phyloP scores from a whole-genome alignment of 2,329 filamentous ascomycete species.

The Aspergillus ochraceus region DNA sequence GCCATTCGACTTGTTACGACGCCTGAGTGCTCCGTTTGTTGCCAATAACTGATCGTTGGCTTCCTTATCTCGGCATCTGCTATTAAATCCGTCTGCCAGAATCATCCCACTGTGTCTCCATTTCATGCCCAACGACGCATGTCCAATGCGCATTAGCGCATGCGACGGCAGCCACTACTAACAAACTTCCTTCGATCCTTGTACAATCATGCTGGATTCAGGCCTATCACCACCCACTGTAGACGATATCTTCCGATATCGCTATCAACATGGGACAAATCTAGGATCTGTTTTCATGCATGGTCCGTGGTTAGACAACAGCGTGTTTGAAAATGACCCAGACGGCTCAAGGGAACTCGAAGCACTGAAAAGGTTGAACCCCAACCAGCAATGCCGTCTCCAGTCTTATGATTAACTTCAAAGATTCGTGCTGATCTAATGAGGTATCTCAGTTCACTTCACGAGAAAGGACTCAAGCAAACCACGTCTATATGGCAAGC shows the following conservation, averaged over 20 bases:
- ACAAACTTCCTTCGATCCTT: neutral
- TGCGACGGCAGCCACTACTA: neutral
- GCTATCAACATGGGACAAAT: constrained; percentile 61
- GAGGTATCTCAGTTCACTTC: constrained; percentile 37
- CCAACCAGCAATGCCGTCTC: neutral
- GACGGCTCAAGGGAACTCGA: constrained; percentile 52
- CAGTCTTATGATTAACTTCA: neutral
- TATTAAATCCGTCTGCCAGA: neutral
- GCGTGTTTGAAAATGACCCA: constrained; percentile 49
- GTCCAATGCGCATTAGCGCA: neutral
- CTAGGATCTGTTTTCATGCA: constrained; percentile 61
- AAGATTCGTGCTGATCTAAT: neutral
- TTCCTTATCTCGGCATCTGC: neutral
- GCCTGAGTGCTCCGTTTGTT: neutral
- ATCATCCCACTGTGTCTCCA: neutral
- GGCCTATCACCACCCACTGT: constrained; percentile 14
- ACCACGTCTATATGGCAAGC: constrained; percentile 54
- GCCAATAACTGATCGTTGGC: neutral
- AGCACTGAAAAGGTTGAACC: constrained; percentile 45
- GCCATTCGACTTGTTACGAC: neutral
- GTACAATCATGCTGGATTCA: neutral
- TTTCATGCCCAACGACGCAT: neutral
- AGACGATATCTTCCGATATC: constrained; percentile 48
- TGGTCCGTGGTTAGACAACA: constrained; percentile 57
- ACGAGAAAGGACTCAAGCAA: constrained; percentile 48